Conservation (phyloP, 176 grass and related monocot species). For the Rhynchospora breviuscula region DNA sequence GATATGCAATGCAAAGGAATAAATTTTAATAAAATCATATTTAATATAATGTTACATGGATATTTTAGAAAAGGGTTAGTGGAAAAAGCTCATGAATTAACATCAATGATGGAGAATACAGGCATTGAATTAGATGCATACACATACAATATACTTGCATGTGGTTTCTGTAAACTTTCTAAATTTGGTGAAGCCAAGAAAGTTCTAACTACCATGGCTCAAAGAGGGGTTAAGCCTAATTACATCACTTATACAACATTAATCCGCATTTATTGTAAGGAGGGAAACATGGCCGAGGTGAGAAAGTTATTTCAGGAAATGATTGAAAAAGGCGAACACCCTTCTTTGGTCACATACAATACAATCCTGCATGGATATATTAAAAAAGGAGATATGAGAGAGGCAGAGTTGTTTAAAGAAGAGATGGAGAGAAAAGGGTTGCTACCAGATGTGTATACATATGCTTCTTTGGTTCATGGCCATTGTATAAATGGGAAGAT, state of each 20-base stretch:
- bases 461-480: conserved; percentile 66
- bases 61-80: conserved; percentile 52
- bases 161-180: conserved; percentile 53
- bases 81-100: conserved; percentile 55
- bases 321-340: conserved; percentile 36
- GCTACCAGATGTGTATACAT: conserved; percentile 62
- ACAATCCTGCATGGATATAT: conserved; percentile 77
- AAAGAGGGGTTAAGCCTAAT: conserved; percentile 51
- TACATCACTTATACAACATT: conserved; percentile 55
- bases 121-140: conserved; percentile 57
- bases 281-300: conserved; percentile 80
- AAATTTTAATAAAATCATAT: conserved; percentile 53
- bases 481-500: conserved; percentile 68
- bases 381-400: conserved; percentile 62
- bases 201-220: conserved; percentile 62
- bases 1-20: conserved; percentile 71
- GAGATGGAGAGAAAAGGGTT: conserved; percentile 94
- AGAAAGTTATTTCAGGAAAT: conserved; percentile 70
- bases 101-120: conserved; percentile 59
- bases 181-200: conserved; percentile 54
- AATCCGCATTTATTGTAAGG: conserved; percentile 71
- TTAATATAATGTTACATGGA: conserved; percentile 76
- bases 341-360: conserved; percentile 62
- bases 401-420: conserved; percentile 70
- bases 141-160: conserved; percentile 62